Conservation (phyloP, 2,329 filamentous ascomycete species). For the Ramichloridium luteum region DNA sequence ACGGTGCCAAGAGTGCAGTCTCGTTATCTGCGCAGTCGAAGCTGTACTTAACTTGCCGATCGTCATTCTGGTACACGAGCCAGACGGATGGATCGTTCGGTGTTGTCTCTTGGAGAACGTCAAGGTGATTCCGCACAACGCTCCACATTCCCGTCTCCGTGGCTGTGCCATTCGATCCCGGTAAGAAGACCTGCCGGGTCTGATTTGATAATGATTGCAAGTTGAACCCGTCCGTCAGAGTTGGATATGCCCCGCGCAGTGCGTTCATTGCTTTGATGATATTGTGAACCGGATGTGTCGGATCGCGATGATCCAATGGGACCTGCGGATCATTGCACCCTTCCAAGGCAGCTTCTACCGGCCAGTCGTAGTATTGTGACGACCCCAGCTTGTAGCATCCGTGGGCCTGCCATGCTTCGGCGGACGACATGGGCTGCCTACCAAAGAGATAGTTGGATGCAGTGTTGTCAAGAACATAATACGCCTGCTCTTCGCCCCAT, state of each 20-base stretch:
- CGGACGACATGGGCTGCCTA: slow-evolving; percentile 46
- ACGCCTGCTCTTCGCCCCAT: slow-evolving; percentile 52
- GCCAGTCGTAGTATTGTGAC: slow-evolving; percentile 44
- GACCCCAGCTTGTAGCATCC: slow-evolving; percentile 47
- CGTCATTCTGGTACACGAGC: slow-evolving; percentile 37
- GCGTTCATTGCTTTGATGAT: slow-evolving; percentile 48
- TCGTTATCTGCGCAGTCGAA: slow-evolving; percentile 40
- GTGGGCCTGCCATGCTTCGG: slow-evolving; percentile 48
- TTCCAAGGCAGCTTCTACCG: slow-evolving; percentile 36
- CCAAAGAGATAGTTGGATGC: slow-evolving; percentile 52
- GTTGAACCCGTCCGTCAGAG: slow-evolving; percentile 45
- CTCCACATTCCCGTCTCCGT: slow-evolving; percentile 49
- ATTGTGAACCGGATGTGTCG: slow-evolving; percentile 46
- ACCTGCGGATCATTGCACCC: slow-evolving; percentile 45
- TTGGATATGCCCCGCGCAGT: slow-evolving; percentile 42
- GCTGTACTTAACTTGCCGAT: slow-evolving; percentile 35
- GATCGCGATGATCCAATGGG: slow-evolving; percentile 47
- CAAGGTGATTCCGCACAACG: slow-evolving; percentile 31
- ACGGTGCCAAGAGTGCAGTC: slow-evolving; percentile 40
- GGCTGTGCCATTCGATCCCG: slow-evolving; percentile 36
- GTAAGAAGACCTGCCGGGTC: slow-evolving; percentile 35
- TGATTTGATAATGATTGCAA: slow-evolving; percentile 43
- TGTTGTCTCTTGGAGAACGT: slow-evolving; percentile 24
- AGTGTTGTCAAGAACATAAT: slow-evolving; percentile 49
- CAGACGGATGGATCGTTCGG: slow-evolving; percentile 31